Conservation (phyloP, 2,329 filamentous ascomycete genomes). For the Diplodia mutila region DNA sequence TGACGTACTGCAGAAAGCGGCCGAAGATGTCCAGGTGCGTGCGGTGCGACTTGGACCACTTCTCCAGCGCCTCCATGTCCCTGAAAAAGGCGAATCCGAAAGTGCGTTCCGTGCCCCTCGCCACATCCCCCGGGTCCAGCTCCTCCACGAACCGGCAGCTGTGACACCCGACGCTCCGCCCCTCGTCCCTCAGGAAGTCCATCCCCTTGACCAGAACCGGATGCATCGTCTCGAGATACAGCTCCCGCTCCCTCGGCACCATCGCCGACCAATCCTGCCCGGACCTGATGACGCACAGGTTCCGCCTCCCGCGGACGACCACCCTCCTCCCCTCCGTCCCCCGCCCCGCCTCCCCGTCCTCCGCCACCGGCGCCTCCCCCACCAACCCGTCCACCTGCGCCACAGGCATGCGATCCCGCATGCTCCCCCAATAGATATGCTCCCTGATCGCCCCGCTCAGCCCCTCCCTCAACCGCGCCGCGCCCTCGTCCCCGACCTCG, state of each 20-base stretch:
- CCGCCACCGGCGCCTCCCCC: slow-evolving; percentile 29
- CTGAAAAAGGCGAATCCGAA: slow-evolving; percentile 51
- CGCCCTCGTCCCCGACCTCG: slow-evolving; percentile 43
- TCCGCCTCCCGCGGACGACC: slow-evolving; percentile 43
- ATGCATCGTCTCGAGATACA: slow-evolving; percentile 53
- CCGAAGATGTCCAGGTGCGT: slow-evolving; percentile 50
- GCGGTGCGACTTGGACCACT: slow-evolving; percentile 46
- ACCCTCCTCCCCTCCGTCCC: slow-evolving; percentile 31
- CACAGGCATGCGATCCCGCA: slow-evolving; percentile 49
- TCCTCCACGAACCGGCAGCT: slow-evolving; percentile 52
- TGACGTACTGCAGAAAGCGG: slow-evolving; percentile 46
- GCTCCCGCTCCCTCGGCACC: slow-evolving; percentile 44
- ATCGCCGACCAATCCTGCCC: slow-evolving; percentile 53
- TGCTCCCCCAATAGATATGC: slow-evolving; percentile 54
- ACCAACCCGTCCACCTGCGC: slow-evolving; percentile 44
- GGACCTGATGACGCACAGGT: slow-evolving; percentile 51
- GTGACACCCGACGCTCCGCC: slow-evolving; percentile 50
- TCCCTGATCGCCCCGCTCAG: slow-evolving; percentile 46
- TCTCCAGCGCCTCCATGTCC: slow-evolving; percentile 46
- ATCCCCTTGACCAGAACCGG: slow-evolving; percentile 50
- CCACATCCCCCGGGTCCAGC: slow-evolving; percentile 34
- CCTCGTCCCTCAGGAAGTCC: slow-evolving; percentile 50
- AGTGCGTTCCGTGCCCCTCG: slow-evolving; percentile 37
- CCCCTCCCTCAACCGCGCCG: slow-evolving; percentile 45
- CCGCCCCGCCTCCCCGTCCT: slow-evolving; percentile 7